Percentiles rank a stretch among this genome's conserved stretches.
Evolutionary conservation across 2,329 filamentous ascomycete species (phyloP).

Genomic region (Apiospora sp.): DNA sequence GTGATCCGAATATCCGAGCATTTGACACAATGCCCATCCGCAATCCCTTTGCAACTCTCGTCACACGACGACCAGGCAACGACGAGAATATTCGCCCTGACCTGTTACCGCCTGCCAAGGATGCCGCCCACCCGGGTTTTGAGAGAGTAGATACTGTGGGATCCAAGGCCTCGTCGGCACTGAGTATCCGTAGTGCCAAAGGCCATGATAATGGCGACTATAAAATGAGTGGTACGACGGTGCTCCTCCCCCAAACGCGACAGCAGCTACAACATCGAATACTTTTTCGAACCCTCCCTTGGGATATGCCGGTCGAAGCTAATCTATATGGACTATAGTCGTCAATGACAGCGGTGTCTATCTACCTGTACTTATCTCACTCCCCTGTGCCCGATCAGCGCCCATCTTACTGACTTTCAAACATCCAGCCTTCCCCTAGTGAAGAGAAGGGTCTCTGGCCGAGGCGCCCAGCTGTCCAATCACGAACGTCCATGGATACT

Average conservation of each 20-base stretch:
- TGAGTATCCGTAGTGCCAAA: constrained; percentile 68
- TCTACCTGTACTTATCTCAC: constrained; percentile 70
- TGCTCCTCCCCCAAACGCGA: constrained; percentile 26
- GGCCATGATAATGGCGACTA: constrained; percentile 75
- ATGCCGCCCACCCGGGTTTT: constrained; percentile 59
- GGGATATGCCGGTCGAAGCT: not conserved
- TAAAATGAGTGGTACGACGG: constrained; percentile 77
- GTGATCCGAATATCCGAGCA: not conserved
- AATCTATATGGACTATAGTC: constrained; percentile 62
- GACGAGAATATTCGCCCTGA: constrained; percentile 63
- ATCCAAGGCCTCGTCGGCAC: constrained; percentile 66
- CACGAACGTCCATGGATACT: constrained; percentile 62
- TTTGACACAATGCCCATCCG: constrained; percentile 68
- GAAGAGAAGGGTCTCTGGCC: constrained; percentile 87
- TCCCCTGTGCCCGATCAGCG: not conserved
- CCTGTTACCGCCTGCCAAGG: constrained; percentile 42
- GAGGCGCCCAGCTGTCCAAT: constrained; percentile 55
- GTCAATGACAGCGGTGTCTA: constrained; percentile 97
- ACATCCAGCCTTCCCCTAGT: constrained; percentile 79
- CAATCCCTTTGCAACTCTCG: constrained; percentile 66
- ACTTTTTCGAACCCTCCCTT: not conserved
- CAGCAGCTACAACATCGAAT: constrained; percentile 24
- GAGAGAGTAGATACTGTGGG: constrained; percentile 70
- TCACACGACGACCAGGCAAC: constrained; percentile 59
- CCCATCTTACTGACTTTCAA: constrained; percentile 23